These are phyloP conservation scores for Prototheca cutis DNA, from an alignment of 163 green algal species.

Conservation along the genomic window DNA sequence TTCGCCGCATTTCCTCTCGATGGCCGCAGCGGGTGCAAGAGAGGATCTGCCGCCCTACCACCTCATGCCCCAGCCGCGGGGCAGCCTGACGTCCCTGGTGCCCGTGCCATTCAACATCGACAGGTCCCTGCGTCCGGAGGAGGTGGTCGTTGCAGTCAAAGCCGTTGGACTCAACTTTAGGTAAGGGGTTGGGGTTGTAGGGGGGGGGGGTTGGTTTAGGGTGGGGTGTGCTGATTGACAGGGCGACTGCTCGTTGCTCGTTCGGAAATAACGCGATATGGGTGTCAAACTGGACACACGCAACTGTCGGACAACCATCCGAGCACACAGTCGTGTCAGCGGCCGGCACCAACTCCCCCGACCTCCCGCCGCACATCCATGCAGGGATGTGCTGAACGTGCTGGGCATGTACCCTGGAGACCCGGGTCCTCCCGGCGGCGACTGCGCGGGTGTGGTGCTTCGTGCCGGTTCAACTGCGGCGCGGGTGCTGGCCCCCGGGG, in stretches of 20 bases:
- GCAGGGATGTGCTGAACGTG: slow-evolving; percentile 59
- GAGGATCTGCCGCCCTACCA: slow-evolving; percentile 22
- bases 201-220: too few relatives aligned
- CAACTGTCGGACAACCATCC: too few relatives aligned
- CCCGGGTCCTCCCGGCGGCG: slow-evolving; percentile 61
- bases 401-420: slow-evolving; percentile 75
- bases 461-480: slow-evolving; percentile 15
- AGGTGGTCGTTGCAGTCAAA: slow-evolving; percentile 21
- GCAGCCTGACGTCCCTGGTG: slow-evolving; percentile 47
- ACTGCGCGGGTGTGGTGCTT: slow-evolving; percentile 59
- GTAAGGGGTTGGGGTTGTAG: slow-evolving; percentile 1
- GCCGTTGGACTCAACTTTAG: slow-evolving; percentile 82
- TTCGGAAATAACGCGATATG: too few relatives aligned
- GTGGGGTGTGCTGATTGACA: too few relatives aligned
- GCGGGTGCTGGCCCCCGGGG: slow-evolving; percentile 33
- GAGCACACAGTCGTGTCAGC: too few relatives aligned
- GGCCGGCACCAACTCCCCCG: too few relatives aligned
- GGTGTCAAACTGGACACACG: too few relatives aligned
- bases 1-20: too few relatives aligned
- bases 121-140: neutral
- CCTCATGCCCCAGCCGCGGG: slow-evolving; percentile 43
- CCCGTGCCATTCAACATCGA: slow-evolving; percentile 15
- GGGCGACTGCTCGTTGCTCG: too few relatives aligned
- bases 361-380: too few relatives aligned
- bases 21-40: slow-evolving; percentile 1